A percentile compares a stretch with the other conserved stretches of the same genome.
phyloP scores from a whole-genome alignment of 2,329 filamentous ascomycete genomes.

The Fusarium phyllophilum region DNA sequence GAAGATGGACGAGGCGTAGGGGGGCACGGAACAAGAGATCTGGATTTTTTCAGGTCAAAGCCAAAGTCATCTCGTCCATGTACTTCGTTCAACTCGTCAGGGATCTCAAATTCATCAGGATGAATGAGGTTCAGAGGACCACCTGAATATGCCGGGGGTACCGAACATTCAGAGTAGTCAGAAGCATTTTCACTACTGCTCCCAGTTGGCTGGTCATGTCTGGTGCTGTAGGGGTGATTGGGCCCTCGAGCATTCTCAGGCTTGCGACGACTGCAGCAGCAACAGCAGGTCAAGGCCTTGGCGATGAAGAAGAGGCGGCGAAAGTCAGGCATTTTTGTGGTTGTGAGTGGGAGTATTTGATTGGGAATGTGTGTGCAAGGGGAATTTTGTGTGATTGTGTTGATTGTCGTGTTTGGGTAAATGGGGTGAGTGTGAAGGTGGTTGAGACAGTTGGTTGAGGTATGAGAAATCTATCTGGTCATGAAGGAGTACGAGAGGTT shows the following conservation, averaged over 20 bases:
- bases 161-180: background rate
- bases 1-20: background rate
- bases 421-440: background rate
- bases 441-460: background rate
- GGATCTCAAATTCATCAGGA: background rate
- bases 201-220: background rate
- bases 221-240: background rate
- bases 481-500: background rate
- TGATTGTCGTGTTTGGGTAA: background rate
- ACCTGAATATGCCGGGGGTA: background rate
- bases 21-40: background rate
- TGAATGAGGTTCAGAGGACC: background rate
- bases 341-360: background rate
- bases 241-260: background rate
- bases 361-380: no score
- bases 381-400: background rate
- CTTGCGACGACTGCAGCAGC: background rate
- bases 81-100: background rate
- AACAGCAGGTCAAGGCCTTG: slow-evolving; percentile 9
- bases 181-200: background rate
- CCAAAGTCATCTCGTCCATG: background rate
- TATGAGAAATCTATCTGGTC: background rate
- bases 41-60: background rate
- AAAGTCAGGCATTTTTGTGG: slow-evolving; percentile 28
- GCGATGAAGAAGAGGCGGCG: slow-evolving; percentile 17